Evolutionary conservation across 163 green algal genomes (phyloP).

Genomic region (Scenedesmus sp.): DNA sequence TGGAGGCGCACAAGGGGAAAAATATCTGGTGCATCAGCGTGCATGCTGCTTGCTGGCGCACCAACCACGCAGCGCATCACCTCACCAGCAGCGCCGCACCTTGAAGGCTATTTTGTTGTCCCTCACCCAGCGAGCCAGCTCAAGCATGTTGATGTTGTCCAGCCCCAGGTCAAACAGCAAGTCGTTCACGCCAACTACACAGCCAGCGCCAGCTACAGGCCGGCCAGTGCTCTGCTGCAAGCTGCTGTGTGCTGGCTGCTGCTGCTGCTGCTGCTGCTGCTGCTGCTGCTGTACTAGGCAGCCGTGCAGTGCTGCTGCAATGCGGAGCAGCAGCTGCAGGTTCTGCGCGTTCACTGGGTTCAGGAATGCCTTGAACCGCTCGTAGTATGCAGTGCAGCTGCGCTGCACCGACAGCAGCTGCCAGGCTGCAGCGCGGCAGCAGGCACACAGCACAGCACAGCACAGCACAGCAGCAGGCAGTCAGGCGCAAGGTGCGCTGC

Average conservation of each 20-base stretch:
- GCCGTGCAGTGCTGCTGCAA: constrained; percentile 53
- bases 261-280: not conserved
- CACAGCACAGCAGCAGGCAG: not conserved
- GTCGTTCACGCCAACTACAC: constrained; percentile 80
- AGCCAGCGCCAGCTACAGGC: not conserved
- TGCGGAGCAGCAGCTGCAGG: constrained; percentile 71
- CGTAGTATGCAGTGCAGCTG: constrained; percentile 85
- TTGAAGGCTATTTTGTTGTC: constrained; percentile 90
- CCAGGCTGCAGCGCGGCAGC: constrained; percentile 19
- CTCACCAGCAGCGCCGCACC: constrained; percentile 62
- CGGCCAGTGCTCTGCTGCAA: not conserved
- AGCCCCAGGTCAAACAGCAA: constrained; percentile 84
- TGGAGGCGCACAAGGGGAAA: too few species aligned
- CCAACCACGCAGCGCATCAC: not conserved
- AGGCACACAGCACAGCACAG: not conserved
- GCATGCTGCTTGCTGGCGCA: not conserved
- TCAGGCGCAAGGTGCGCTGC: too few species aligned
- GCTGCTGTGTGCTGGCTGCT: not conserved
- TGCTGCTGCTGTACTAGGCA: constrained; percentile 14
- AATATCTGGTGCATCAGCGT: too few species aligned
- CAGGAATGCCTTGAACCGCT: constrained; percentile 83
- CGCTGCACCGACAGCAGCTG: constrained; percentile 57
- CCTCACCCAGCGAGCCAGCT: constrained; percentile 76
- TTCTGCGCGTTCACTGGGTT: constrained; percentile 70
- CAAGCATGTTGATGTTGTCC: constrained; percentile 96